A percentile compares a stretch with the other conserved stretches of the same genome.
phyloP scores from a whole-genome alignment of 164 flowering plant species.

The Aristolochia californica region DNA sequence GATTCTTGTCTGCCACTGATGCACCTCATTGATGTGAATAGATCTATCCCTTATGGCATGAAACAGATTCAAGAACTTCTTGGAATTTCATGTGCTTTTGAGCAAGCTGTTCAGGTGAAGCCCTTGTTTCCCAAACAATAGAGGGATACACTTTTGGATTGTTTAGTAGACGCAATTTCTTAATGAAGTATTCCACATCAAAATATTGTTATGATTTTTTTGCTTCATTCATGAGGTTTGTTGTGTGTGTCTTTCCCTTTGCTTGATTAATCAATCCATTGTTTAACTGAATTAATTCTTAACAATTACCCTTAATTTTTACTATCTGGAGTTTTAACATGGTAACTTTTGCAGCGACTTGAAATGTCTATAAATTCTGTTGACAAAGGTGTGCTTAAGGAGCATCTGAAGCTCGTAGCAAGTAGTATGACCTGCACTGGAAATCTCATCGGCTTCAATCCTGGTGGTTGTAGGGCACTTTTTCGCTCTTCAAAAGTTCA shows the following conservation, averaged over 20 bases:
- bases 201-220: no score
- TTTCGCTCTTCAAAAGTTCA: conserved; percentile 56
- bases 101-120: conserved; percentile 83
- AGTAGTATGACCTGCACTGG: conserved; percentile 87
- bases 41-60: conserved; percentile 77
- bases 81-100: conserved; percentile 90
- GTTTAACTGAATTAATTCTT: no score
- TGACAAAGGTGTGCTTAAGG: conserved; percentile 75
- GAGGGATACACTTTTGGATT: no score
- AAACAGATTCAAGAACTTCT: conserved; percentile 80
- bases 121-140: not conserved
- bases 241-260: no score
- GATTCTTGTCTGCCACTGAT: conserved; percentile 91
- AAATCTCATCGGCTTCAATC: conserved; percentile 68
- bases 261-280: no score
- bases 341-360: conserved; percentile 51
- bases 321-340: no score
- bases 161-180: no score
- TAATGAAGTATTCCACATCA: no score
- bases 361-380: conserved; percentile 67
- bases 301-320: no score
- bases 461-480: conserved; percentile 72
- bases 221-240: no score
- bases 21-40: conserved; percentile 62
- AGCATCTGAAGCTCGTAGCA: conserved; percentile 76